phyloP scores from a whole-genome alignment of 257 asterid genomes.

The Gynochthodes officinalis region DNA sequence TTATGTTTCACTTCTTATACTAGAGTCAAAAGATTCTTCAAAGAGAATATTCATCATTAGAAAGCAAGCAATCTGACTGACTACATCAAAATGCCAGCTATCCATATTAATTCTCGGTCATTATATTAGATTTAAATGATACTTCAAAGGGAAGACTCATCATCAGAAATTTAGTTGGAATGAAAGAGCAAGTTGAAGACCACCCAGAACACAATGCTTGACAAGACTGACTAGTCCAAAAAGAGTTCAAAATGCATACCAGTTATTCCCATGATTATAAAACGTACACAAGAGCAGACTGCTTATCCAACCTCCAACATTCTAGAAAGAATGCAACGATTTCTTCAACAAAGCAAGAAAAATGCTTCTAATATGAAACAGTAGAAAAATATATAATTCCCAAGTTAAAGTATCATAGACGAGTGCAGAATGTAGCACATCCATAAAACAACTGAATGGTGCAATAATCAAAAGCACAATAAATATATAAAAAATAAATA shows the following conservation, averaged over 20 bases:
- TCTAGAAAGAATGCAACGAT: not conserved
- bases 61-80: not conserved
- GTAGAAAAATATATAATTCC: not conserved
- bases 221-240: not conserved
- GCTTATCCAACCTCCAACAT: not conserved
- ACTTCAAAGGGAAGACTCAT: not conserved
- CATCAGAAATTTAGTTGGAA: not conserved
- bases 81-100: not conserved
- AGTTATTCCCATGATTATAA: not conserved
- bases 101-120: not conserved
- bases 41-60: not conserved
- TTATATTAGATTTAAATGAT: not conserved
- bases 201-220: not conserved
- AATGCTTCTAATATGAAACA: not conserved
- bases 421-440: not conserved
- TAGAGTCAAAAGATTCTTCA: not conserved
- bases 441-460: not conserved
- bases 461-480: not conserved
- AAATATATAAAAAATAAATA: not conserved
- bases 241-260: not conserved
- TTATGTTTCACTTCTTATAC: not conserved
- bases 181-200: not conserved
- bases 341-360: not conserved
- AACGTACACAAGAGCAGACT: not conserved
- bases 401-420: not conserved